Evolutionary conservation across 2,329 filamentous ascomycete genomes (phyloP), one percentile per base, ranked within the genome.

Genomic region (Lachnellula occidentalis): DNA sequence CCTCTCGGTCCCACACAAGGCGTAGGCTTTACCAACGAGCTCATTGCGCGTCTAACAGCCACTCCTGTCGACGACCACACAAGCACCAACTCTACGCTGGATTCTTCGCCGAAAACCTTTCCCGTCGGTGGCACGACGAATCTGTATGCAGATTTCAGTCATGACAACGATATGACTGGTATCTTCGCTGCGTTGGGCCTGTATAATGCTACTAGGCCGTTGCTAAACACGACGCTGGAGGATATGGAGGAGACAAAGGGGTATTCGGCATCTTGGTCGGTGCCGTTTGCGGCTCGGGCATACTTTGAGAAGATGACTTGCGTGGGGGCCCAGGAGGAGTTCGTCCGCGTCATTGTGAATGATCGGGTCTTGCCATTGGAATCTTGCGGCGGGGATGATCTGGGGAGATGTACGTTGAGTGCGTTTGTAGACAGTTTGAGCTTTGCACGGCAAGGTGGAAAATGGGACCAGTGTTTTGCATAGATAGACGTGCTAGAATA

Each of bases 291-390:
- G 0, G 85, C 82, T 17, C 78, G 91, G 51, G 80, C 90, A 70
- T 95, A 95, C 69, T 82, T 96, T 36, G 92, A 96, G 77, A 94
- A 92, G 77, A 85, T 96, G 81, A 72, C 71, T 41, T 96, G 92
- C 69, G 68, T 68, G 2, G 62, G 62, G 12, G 69, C 72, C n/a
- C 60, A 71, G 1, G 82, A 90, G 66, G 87, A 94, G 69, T 75
- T 87, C 50, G 88, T 96, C 11, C 79, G 92, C 37, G 77, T 95
- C 4, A 72, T 96, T 56, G 75, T 96, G 36, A 96, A 96, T 71
- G 90, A 95, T 66, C 80, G 89, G 22, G 89, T 96, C 2, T 76
- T 92, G 55, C 82, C 84, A 11, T 71, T 95, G 14, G 74, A 80
- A 61, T 83, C 78, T 48, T 96, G 92, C 70, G 78, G 76, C 11